Base-by-base conservation (phyloP, 257 asterid species). In the Osmanthus fragrans region DNA sequence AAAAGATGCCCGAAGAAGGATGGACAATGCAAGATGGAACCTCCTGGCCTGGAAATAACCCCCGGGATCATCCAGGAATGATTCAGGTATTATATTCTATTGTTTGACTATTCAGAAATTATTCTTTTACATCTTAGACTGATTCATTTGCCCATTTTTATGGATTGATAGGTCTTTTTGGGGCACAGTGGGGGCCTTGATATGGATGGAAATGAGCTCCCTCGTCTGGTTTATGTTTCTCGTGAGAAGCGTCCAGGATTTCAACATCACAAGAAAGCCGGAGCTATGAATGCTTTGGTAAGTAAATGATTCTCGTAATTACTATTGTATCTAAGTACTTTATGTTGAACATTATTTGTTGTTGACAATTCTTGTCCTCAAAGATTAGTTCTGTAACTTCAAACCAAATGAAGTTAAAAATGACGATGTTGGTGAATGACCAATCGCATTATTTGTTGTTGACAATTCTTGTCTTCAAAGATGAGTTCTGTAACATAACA, bases 231-330 rank as follows among this genome's bases (percentile, higher is more conserved):
- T 16, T 94, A 94, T 85, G 98, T 94, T 81, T 94, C 98, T 85
- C 98, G 98, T 92, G 98, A 94, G 87, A 94, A 94, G 87, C 96
- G 97, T 56, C 97, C 97, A 30, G 98, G 98, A n/a, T 94, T 92
- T 85, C 96, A 92, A 85, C 97, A 92, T 88, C 98, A 94, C 88
- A 94, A 94, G 89, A 94, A 94, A 85, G 98, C 98, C 45, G 98
- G 98, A 82, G 98, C 98, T 64, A 92, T 94, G 98, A 94, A 94
- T 92, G 64, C 64, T 19, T 54, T 54, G 64, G 64, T 54, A 3
- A 18, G 64, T 54, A 15, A 15, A 49, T 19, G 64, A 54, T 54
- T 54, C 64, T 54, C 25, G 0, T 16, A 54, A 54, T 6, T 54
- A 19, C 25, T 54, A 54, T 4, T 19, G 27, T 54, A 54, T 51